These are phyloP conservation scores for Eucalyptus erythrocorys DNA, from an alignment of 345 rosid species.

Conservation along the genomic window DNA sequence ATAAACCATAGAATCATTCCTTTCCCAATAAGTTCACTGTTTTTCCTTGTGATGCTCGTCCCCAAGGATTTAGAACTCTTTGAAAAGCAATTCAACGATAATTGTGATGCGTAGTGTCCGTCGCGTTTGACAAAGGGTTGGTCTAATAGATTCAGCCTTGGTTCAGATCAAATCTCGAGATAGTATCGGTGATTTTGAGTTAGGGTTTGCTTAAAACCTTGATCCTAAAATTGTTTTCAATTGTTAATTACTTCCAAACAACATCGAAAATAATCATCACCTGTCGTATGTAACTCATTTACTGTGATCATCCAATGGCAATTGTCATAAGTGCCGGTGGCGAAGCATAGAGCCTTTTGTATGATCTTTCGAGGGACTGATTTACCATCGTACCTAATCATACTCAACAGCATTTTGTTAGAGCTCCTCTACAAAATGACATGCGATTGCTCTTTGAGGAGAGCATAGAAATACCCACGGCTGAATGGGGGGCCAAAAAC, in stretches of 20 bases:
- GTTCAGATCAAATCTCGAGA: not conserved
- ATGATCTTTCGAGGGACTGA: rapidly evolving
- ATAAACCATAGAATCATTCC: not conserved
- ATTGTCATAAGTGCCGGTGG: not conserved
- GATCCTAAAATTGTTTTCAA: not conserved
- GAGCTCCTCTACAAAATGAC: not conserved
- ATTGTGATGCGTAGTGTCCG: rapidly evolving
- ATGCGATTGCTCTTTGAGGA: not conserved
- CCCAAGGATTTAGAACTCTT: not conserved
- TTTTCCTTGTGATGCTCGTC: not conserved
- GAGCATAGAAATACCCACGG: not conserved
- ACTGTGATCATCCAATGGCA: not conserved
- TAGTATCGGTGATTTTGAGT: rapidly evolving
- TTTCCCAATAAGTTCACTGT: not conserved
- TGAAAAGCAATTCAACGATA: not conserved
- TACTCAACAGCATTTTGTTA: not conserved
- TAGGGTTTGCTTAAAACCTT: not conserved
- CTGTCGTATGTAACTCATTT: not conserved
- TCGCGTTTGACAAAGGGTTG: not conserved
- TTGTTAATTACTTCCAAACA: not conserved
- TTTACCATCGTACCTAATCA: not conserved
- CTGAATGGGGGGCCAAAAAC: not conserved
- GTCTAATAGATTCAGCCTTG: rapidly evolving
- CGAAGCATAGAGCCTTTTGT: not conserved
- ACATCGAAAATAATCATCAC: not conserved